Evolutionary conservation across 1,284 basidiomycete genomes (phyloP), one percentile per base, ranked within the genome.

Genomic region (Malassezia caprae): DNA sequence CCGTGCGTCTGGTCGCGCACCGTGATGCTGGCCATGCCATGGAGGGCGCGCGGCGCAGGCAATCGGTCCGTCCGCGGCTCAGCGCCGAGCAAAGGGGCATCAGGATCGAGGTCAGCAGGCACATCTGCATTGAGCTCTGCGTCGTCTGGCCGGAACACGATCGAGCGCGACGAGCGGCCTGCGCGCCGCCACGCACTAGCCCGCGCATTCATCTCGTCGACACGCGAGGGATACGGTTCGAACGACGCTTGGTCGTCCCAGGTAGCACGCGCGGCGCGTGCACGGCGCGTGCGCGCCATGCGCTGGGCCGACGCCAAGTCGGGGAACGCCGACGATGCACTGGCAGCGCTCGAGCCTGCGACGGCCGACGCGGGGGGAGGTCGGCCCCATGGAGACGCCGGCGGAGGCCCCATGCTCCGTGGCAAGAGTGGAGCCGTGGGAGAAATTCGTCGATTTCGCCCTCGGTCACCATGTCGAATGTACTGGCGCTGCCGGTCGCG

Each of bases 401-500:
- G 24, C 40, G 39, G 27, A 13, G 37, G 13, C 24, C 11, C 19
- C 37, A 21, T 21, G 35, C 15, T 24, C 31, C 40, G 26, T n/a
- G 5, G 37, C 24, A 26, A 13, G 19, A n/a, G 39, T 32, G 49
- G 49, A 19, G 46, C 4, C 11, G 32, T 13, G n/a, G n/a, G 32
- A 13, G 15, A n/a, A 34, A 21, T 32, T n/a, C 8, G 43, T 15
- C 43, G 28, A 19, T 19, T 30, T 31, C 17, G 11, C 15, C 2
- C 26, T 15, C 39, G 7, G 4, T 35, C 12, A 23, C 48, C 27
- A 55, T 55, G 48, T 19, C 54, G n/a, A 31, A 56, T 23, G 32
- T 48, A 7, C 37, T 57, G 12, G 50, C 49, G 11, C 39, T 57
- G 23, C 49, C 43, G 6, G 49, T 51, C 12, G 55, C 51, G n/a